A percentile compares a stretch with the other conserved stretches of the same genome.
phyloP scores from a whole-genome alignment of 2,329 filamentous ascomycete species.

The Gremmenia infestans region DNA sequence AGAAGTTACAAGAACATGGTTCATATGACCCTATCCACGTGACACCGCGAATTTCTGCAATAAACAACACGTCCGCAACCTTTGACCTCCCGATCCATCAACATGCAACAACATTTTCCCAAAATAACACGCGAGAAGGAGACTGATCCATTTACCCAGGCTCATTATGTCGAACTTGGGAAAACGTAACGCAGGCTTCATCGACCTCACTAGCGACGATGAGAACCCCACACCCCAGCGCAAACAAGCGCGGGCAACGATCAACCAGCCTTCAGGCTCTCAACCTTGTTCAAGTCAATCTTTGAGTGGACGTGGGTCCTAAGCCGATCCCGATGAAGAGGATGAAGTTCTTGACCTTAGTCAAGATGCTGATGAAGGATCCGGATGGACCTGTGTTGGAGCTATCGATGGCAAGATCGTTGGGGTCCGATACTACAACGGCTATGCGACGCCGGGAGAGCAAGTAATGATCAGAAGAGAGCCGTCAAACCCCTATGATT shows the following conservation, averaged over 20 bases:
- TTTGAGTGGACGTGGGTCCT: constrained; percentile 16
- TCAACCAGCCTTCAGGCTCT: constrained; percentile 11
- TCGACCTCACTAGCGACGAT: constrained; percentile 41
- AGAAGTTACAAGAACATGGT: too few species aligned
- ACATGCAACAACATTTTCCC: background rate
- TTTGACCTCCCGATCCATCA: background rate
- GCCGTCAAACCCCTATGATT: constrained; percentile 63
- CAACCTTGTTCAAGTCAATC: constrained; percentile 22
- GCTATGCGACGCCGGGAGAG: constrained; percentile 58
- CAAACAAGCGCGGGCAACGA: constrained; percentile 24
- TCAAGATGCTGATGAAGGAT: constrained; percentile 29
- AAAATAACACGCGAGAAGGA: background rate
- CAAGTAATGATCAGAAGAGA: constrained; percentile 60
- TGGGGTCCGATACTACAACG: constrained; percentile 54
- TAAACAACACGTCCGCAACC: background rate
- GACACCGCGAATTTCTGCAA: background rate
- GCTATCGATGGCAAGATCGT: constrained; percentile 43
- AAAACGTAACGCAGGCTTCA: constrained; percentile 36
- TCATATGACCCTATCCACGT: background rate
- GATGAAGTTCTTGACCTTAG: constrained; percentile 28
- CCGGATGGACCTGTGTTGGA: constrained; percentile 27
- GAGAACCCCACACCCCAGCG: constrained; percentile 16
- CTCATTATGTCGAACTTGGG: constrained; percentile 7
- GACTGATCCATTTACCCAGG: background rate
- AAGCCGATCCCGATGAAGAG: constrained; percentile 18